These are phyloP conservation scores for Ophiocordyceps unilateralis DNA, from an alignment of 2,329 filamentous ascomycete genomes.

Conservation along the genomic window DNA sequence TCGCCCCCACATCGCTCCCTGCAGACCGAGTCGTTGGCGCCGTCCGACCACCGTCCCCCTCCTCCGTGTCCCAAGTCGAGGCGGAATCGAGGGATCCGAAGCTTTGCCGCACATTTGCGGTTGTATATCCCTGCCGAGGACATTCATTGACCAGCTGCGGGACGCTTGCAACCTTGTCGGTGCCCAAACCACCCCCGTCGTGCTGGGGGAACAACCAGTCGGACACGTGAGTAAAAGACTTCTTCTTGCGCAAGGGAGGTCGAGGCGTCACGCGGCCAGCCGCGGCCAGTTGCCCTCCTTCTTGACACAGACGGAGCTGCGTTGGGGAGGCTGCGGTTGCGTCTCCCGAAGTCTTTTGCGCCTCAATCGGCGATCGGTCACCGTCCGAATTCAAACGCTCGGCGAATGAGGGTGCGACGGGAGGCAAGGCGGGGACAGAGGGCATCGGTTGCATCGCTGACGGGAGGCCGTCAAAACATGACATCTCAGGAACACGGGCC, in stretches of 20 bases:
- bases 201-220: constrained; percentile 36
- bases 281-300: constrained; percentile 27
- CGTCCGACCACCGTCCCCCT: constrained; percentile 22
- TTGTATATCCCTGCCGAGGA: constrained; percentile 36
- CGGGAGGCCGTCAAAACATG: neutral
- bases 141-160: too few species aligned
- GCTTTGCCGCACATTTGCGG: constrained; percentile 19
- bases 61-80: constrained; percentile 32
- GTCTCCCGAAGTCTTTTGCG: constrained; percentile 7
- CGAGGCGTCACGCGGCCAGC: constrained; percentile 37
- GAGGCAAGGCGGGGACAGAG: constrained; percentile 38
- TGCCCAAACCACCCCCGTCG: constrained; percentile 16
- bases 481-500: neutral
- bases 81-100: constrained; percentile 28
- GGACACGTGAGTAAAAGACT: constrained; percentile 45
- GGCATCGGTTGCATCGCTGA: constrained; percentile 34
- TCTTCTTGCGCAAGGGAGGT: constrained; percentile 48
- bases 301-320: neutral
- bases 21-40: constrained; percentile 32
- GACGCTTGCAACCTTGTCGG: too few species aligned
- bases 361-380: constrained; percentile 16
- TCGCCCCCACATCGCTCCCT: constrained; percentile 23
- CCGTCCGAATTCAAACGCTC: constrained; percentile 32
- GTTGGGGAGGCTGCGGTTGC: neutral
- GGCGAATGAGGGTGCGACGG: constrained; percentile 38